These are phyloP conservation scores for Aspergillus quadrilineatus DNA, from an alignment of 2,329 filamentous ascomycete genomes.

Conservation along the genomic window DNA sequence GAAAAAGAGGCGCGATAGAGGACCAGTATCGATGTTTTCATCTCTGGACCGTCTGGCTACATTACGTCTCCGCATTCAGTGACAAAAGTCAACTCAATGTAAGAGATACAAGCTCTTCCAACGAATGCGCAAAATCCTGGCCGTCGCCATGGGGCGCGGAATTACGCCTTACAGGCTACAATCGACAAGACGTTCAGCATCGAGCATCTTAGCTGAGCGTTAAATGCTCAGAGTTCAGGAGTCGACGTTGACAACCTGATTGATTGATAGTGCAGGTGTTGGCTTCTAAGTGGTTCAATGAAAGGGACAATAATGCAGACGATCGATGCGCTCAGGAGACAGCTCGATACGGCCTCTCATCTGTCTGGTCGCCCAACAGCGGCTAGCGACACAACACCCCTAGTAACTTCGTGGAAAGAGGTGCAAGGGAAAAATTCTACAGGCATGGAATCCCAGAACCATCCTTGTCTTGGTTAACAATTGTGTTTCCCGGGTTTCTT, in stretches of 20 bases:
- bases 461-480: neutral
- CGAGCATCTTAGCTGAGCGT: neutral
- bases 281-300: slow-evolving; percentile 12
- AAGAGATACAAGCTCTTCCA: neutral
- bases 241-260: slow-evolving; percentile 2
- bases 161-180: neutral
- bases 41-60: slow-evolving; percentile 10
- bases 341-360: slow-evolving; percentile 19
- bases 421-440: slow-evolving; percentile 1
- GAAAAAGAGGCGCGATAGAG: neutral
- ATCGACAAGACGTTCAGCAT: neutral
- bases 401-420: neutral
- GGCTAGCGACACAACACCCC: slow-evolving; percentile 6
- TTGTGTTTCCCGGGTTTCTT: slow-evolving; percentile 2
- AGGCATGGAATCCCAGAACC: slow-evolving; percentile 2
- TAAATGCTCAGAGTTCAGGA: slow-evolving; percentile 9
- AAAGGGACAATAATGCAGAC: slow-evolving; percentile 5
- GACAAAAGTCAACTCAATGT: neutral
- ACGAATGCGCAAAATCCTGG: neutral
- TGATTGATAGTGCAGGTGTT: slow-evolving; percentile 17
- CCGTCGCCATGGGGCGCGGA: neutral
- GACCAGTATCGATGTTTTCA: neutral
- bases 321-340: slow-evolving; percentile 10
- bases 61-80: slow-evolving; percentile 11
- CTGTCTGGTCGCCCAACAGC: slow-evolving; percentile 7